These are phyloP conservation scores for Panaeolus papilionaceus DNA, from an alignment of 768 basidiomycete species.

Conservation along the genomic window DNA sequence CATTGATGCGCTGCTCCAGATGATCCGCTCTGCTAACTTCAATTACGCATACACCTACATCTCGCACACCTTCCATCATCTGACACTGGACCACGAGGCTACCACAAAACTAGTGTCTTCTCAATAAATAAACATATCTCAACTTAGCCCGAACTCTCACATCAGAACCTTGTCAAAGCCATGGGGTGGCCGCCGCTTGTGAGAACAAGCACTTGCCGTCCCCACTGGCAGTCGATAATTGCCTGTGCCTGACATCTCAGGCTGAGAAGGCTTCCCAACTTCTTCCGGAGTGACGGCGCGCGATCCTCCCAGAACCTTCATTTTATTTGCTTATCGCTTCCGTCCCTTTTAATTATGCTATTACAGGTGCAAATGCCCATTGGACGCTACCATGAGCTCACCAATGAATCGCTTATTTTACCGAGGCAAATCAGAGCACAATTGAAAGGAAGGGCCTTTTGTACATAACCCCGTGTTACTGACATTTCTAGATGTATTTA, in stretches of 20 bases:
- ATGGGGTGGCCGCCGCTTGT: not conserved
- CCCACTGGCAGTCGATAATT: not conserved
- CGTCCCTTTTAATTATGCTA: slow-evolving; percentile 11
- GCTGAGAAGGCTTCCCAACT: slow-evolving; percentile 2
- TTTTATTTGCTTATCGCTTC: not conserved
- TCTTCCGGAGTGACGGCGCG: not conserved
- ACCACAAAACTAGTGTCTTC: not conserved
- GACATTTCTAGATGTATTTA: not conserved
- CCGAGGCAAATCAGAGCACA: not conserved
- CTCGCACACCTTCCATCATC: not conserved
- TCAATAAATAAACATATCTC: not conserved
- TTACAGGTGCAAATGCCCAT: not conserved
- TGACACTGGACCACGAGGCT: not conserved
- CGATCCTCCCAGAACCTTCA: not conserved
- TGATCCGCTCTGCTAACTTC: not conserved
- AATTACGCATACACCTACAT: not conserved
- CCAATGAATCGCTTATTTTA: not conserved
- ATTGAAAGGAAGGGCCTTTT: not conserved
- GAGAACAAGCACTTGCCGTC: not conserved
- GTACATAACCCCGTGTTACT: not conserved
- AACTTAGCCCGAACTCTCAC: not conserved
- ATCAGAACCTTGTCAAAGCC: not conserved
- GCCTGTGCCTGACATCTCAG: slow-evolving; percentile 11
- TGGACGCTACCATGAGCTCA: not conserved
- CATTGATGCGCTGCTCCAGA: not conserved